These are phyloP conservation scores for Jatropha multifida DNA, from an alignment of 441 rosid genomes.

Conservation along the genomic window DNA sequence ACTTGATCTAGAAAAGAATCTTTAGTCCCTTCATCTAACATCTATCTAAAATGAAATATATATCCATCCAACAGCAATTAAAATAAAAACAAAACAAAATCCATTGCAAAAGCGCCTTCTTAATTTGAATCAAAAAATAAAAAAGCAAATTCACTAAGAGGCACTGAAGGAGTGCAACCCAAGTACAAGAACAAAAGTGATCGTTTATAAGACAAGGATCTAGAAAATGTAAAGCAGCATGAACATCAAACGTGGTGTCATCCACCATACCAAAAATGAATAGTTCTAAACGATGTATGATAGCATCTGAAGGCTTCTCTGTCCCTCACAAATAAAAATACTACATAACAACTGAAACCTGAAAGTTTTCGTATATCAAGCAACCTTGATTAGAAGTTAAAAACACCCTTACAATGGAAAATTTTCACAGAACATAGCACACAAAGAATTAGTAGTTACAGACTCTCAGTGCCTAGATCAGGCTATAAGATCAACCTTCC, in stretches of 20 bases:
- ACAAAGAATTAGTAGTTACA: too few species aligned
- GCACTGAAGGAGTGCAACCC: not conserved
- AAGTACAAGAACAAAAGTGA: not conserved
- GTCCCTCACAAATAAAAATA: not conserved
- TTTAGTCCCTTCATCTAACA: not conserved
- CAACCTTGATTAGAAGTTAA: not conserved
- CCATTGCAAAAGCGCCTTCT: not conserved
- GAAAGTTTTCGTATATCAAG: not conserved
- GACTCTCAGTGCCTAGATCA: too few species aligned
- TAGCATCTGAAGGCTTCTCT: not conserved
- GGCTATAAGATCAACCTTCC: too few species aligned
- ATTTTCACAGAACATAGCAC: too few species aligned
- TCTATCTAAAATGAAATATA: not conserved
- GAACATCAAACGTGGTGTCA: not conserved
- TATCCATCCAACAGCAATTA: not conserved
- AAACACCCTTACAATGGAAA: too few species aligned
- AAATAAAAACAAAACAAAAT: not conserved
- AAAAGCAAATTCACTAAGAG: not conserved
- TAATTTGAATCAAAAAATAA: not conserved
- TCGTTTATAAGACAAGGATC: not conserved
- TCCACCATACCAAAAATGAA: not conserved
- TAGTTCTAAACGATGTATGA: not conserved
- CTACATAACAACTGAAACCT: not conserved
- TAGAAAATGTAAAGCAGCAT: not conserved
- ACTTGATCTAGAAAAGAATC: constrained; percentile 4